Evolutionary conservation across 2,329 filamentous ascomycete species (phyloP).

Genomic region (Calonectria crousiana): DNA sequence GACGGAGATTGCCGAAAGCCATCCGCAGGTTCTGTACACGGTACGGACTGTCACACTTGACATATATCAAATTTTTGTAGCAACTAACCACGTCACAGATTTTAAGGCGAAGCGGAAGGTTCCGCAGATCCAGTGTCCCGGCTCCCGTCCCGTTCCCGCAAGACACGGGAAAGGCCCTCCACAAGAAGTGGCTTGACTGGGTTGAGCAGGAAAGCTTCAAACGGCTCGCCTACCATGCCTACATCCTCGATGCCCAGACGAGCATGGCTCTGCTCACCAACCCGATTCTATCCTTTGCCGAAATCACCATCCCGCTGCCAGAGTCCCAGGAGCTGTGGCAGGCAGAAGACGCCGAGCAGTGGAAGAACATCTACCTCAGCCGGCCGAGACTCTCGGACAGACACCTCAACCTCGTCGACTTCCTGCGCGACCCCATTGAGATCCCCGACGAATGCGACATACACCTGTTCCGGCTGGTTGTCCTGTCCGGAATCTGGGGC

Average conservation of each 20-base stretch:
- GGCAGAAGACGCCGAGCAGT: slow-evolving; percentile 28
- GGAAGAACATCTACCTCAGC: slow-evolving; percentile 27
- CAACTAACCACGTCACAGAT: slow-evolving; percentile 13
- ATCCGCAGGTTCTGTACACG: slow-evolving; percentile 27
- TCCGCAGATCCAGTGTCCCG: slow-evolving; percentile 6
- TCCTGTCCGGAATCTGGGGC: slow-evolving; percentile 28
- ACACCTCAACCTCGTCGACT: slow-evolving; percentile 16
- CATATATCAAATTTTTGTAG: no score
- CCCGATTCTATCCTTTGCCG: slow-evolving; percentile 26
- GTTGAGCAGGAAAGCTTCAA: slow-evolving; percentile 29
- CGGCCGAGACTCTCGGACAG: slow-evolving; percentile 3
- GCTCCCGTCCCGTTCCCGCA: neutral
- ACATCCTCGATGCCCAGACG: slow-evolving; percentile 25
- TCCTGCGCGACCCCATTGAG: slow-evolving; percentile 24
- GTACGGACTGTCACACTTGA: neutral
- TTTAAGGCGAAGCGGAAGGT: slow-evolving; percentile 21
- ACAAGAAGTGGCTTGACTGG: slow-evolving; percentile 30
- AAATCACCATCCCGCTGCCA: slow-evolving; percentile 23
- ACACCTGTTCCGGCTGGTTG: slow-evolving; percentile 17
- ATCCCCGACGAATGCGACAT: slow-evolving; percentile 23
- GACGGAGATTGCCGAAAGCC: slow-evolving; percentile 32
- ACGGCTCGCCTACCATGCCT: slow-evolving; percentile 24
- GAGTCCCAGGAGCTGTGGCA: slow-evolving; percentile 30
- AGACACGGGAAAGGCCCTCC: slow-evolving; percentile 21
- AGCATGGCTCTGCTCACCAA: slow-evolving; percentile 29